phyloP scores from a whole-genome alignment of 2,329 filamentous ascomycete species.

The Cadophora sp. region DNA sequence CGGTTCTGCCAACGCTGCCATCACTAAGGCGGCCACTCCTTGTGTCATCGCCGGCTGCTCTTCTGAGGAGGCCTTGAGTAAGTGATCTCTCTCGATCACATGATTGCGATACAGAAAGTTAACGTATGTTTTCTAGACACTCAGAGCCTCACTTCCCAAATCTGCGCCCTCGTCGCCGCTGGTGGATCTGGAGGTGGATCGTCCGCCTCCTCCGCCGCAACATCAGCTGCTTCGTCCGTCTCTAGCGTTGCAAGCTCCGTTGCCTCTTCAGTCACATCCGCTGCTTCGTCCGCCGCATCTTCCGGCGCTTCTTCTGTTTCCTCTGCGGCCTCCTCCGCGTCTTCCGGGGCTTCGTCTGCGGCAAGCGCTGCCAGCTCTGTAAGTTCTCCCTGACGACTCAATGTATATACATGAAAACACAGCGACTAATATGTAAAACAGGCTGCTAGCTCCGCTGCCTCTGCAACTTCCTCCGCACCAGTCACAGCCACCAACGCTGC shows the following conservation, averaged over 20 bases:
- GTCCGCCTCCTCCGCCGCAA: not conserved
- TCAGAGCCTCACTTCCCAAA: slow-evolving; percentile 29
- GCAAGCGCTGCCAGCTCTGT: slow-evolving; percentile 9
- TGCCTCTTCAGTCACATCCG: not conserved
- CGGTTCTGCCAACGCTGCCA: slow-evolving; percentile 28
- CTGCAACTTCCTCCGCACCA: slow-evolving; percentile 15
- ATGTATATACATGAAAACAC: too few species aligned
- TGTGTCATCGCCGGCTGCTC: slow-evolving; percentile 35
- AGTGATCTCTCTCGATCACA: slow-evolving; percentile 12
- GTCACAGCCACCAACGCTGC: slow-evolving; percentile 16
- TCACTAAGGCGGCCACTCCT: slow-evolving; percentile 33
- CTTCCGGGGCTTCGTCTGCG: slow-evolving; percentile 17
- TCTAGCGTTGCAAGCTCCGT: slow-evolving; percentile 4
- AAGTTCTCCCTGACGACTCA: not conserved
- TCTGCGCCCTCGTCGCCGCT: slow-evolving; percentile 28
- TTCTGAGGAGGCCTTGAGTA: slow-evolving; percentile 35
- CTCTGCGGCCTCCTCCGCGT: slow-evolving; percentile 7
- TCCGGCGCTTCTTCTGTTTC: not conserved
- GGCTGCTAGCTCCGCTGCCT: not conserved
- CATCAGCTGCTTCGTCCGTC: slow-evolving; percentile 7
- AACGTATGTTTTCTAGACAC: slow-evolving; percentile 21
- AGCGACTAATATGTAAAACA: not conserved
- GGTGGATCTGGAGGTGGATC: slow-evolving; percentile 5
- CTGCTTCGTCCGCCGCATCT: not conserved
- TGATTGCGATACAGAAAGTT: not conserved